Conservation (phyloP, 371 early-diverging fungal species). For the Zopfochytrium polystomum region DNA sequence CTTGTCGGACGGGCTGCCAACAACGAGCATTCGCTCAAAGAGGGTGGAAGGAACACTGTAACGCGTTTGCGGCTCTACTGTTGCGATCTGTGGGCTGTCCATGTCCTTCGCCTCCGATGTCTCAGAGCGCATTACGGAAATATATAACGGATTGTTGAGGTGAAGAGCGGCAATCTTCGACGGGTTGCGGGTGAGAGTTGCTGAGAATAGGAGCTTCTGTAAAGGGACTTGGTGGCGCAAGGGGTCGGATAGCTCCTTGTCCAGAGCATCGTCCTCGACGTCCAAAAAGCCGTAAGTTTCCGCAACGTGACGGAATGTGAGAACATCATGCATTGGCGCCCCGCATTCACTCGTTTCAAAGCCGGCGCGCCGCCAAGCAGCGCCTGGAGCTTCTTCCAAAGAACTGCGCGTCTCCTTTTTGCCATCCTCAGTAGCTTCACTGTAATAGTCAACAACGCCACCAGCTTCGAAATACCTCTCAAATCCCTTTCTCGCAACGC, state of each 20-base stretch:
- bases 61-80: constrained; percentile 7
- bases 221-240: constrained; percentile 31
- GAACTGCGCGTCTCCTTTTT: too few species aligned
- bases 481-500: too few species aligned
- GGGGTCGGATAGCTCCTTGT: neutral
- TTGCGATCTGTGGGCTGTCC: neutral
- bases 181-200: constrained; percentile 89
- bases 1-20: constrained; percentile 25
- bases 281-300: constrained; percentile 2
- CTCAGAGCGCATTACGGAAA: constrained; percentile 30
- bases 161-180: constrained; percentile 83
- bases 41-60: constrained; percentile 41
- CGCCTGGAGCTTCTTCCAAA: constrained; percentile 47
- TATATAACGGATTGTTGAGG: constrained; percentile 50
- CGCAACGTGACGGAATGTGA: constrained; percentile 15
- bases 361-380: constrained; percentile 9
- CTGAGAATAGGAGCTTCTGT: constrained; percentile 85
- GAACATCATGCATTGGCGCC: constrained; percentile 14
- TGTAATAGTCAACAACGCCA: too few species aligned
- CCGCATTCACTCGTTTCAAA: constrained; percentile 6
- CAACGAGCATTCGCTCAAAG: constrained; percentile 37
- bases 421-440: too few species aligned
- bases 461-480: too few species aligned
- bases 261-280: neutral
- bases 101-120: neutral